Base-by-base conservation (phyloP, 2,329 filamentous ascomycete species). In the Drechslera avenae region DNA sequence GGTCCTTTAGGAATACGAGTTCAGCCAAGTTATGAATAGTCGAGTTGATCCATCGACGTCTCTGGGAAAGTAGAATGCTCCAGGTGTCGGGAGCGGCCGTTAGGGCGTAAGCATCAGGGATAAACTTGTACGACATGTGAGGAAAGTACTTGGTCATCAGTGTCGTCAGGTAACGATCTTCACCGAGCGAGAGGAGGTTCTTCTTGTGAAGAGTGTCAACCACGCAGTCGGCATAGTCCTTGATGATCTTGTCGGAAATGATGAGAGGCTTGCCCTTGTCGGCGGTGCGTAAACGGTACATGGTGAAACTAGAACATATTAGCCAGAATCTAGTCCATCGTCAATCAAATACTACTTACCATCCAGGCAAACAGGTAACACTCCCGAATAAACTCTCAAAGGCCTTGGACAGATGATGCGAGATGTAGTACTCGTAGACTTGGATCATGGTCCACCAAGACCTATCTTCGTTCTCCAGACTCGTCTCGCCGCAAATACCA, bases 391-490 rank as follows among this genome's bases (percentile, higher is more conserved):
- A 84, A 54, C 91, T 97, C 74, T 99, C 94, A 71, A 99, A 99
- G 56, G 94, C 91, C 79, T 99, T 99, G 46, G 94, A 82, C 73
- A 99, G 79, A 76, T 99, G 89, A 81, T 99, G 94, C 23, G 94
- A 97, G 70, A 99, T 99, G 75, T 92, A 99, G 80, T 99, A 99
- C 75, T 99, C 94, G 78, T 99, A 99, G 59, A 99, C 94, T 74
- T 99, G 94, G 68, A 99, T 99, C 94, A 99, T 99, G 10, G 94
- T 99, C 90, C 91, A 96, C 91, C 92, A 97, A 66, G 87, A 92
- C 61, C 87, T 84, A 66, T 97, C 91, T 73, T 97, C 93, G 67
- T 99, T 99, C 72, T 97, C 90, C 67, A 99, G 81, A 74, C 88
- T 94, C 1, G 94, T 99, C 74, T 99, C 94, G 71, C 94, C 94